A percentile compares a stretch with the other conserved stretches of the same genome.
Conservation (phyloP, 768 basidiomycete species). For the Cantharellus anzutake region DNA sequence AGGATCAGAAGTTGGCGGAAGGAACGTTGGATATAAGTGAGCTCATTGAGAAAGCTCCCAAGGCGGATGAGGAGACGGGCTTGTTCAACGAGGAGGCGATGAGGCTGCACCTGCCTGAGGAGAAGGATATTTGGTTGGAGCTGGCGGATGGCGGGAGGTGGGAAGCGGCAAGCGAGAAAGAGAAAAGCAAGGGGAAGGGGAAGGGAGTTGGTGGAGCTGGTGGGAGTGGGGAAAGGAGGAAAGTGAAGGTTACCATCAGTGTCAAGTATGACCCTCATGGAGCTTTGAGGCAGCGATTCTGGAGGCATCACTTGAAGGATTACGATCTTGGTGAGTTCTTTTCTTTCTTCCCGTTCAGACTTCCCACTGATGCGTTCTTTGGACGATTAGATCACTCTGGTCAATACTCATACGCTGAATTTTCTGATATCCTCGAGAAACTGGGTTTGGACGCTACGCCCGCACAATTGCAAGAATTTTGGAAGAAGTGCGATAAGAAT, state of each 20-base stretch:
- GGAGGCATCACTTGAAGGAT: neutral
- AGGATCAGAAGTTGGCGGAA: neutral
- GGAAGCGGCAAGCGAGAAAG: neutral
- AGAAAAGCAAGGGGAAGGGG: no score
- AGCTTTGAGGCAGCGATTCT: slow-evolving; percentile 3
- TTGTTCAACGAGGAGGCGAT: neutral
- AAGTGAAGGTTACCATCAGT: neutral
- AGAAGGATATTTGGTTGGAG: neutral
- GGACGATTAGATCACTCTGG: neutral
- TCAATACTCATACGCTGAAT: slow-evolving; percentile 48
- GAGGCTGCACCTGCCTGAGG: neutral
- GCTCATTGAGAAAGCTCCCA: neutral
- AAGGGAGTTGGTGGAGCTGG: no score
- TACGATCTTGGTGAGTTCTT: neutral
- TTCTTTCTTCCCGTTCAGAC: neutral
- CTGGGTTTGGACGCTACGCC: slow-evolving; percentile 77
- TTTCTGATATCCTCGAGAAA: slow-evolving; percentile 90
- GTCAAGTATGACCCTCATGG: slow-evolving; percentile 1
- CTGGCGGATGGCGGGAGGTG: neutral
- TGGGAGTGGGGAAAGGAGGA: no score
- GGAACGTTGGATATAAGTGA: neutral
- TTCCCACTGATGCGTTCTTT: neutral
- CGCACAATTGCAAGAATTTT: slow-evolving; percentile 68
- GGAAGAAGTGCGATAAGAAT: slow-evolving; percentile 44
- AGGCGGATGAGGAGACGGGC: neutral